Percentiles rank a stretch among this genome's conserved stretches.
Conservation (phyloP, 225 moss, liverwort and hornwort species). For the Antitrichia curtipendula region DNA sequence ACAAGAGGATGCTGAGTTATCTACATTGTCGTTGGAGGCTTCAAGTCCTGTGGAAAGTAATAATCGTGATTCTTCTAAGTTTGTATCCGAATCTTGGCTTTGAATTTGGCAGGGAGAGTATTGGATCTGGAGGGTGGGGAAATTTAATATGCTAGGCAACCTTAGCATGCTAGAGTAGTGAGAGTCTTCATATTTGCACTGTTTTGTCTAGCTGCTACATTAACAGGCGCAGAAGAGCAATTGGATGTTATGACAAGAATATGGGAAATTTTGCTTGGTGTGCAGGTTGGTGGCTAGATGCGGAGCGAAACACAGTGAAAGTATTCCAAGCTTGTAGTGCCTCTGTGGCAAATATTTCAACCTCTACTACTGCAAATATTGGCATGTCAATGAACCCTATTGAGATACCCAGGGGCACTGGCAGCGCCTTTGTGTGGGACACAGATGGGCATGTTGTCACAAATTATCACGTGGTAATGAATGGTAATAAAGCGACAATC, state of each 20-base stretch:
- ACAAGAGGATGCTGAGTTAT: slow-evolving; percentile 12
- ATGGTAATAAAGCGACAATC: slow-evolving; percentile 33
- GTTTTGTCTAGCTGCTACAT: background rate
- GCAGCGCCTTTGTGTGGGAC: slow-evolving; percentile 54
- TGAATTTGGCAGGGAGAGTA: background rate
- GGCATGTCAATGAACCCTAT: slow-evolving; percentile 55
- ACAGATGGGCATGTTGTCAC: slow-evolving; percentile 46
- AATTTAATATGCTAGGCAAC: background rate
- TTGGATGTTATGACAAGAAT: background rate
- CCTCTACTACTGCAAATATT: slow-evolving; percentile 24
- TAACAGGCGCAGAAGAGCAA: background rate
- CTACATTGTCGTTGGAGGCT: background rate
- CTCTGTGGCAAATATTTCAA: slow-evolving; percentile 43
- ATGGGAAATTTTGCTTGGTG: background rate
- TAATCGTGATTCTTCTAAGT: background rate
- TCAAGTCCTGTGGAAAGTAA: slow-evolving; percentile 32
- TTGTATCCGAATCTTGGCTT: background rate
- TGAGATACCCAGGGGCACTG: slow-evolving; percentile 45
- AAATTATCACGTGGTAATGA: slow-evolving; percentile 53
- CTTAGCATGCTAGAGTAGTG: background rate
- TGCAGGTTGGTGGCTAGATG: slow-evolving; percentile 47
- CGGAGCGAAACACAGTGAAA: slow-evolving; percentile 50
- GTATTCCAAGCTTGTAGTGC: slow-evolving; percentile 32
- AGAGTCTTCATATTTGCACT: background rate
- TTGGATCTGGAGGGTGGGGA: background rate